These are phyloP conservation scores for Wickerhamomyces sp. DNA, from an alignment of 1,139 yeast species.

Conservation along the genomic window DNA sequence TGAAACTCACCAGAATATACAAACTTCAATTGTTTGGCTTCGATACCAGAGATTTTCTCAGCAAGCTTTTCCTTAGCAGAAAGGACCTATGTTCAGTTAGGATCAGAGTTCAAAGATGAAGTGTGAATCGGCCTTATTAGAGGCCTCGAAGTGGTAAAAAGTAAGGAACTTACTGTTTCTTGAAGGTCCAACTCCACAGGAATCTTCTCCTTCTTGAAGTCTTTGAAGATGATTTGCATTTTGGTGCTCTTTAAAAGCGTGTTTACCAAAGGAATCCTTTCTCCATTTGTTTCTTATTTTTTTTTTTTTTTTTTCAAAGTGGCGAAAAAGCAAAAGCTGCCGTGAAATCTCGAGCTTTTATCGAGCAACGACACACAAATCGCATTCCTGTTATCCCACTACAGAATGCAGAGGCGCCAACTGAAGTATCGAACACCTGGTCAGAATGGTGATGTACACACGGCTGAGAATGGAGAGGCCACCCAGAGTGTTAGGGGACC, in stretches of 20 bases:
- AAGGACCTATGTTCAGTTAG: slow-evolving; percentile 41
- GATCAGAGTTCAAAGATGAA: no score
- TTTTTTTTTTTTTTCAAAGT: slow-evolving; percentile 1
- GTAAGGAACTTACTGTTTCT: slow-evolving; percentile 50
- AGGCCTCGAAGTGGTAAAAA: not conserved
- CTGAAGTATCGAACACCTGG: slow-evolving; percentile 16
- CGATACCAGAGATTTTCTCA: slow-evolving; percentile 60
- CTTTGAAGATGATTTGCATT: slow-evolving; percentile 85
- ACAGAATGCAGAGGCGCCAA: slow-evolving; percentile 25
- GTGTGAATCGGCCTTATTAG: no score
- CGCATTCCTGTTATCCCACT: no score
- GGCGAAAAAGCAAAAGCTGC: slow-evolving; percentile 6
- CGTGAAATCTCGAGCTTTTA: no score
- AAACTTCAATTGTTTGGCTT: slow-evolving; percentile 72
- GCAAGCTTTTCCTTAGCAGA: slow-evolving; percentile 75
- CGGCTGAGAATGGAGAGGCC: slow-evolving; percentile 14
- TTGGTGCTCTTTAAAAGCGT: slow-evolving; percentile 7
- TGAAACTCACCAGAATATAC: slow-evolving; percentile 67
- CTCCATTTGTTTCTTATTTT: not conserved
- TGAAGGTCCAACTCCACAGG: slow-evolving; percentile 69
- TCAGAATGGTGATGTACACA: slow-evolving; percentile 20
- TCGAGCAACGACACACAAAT: no score
- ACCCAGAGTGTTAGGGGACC: slow-evolving; percentile 60
- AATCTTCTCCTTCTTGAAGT: slow-evolving; percentile 87
- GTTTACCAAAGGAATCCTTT: no score